phyloP scores from a whole-genome alignment of 2,329 filamentous ascomycete species.

The Botrytis sinoallii region DNA sequence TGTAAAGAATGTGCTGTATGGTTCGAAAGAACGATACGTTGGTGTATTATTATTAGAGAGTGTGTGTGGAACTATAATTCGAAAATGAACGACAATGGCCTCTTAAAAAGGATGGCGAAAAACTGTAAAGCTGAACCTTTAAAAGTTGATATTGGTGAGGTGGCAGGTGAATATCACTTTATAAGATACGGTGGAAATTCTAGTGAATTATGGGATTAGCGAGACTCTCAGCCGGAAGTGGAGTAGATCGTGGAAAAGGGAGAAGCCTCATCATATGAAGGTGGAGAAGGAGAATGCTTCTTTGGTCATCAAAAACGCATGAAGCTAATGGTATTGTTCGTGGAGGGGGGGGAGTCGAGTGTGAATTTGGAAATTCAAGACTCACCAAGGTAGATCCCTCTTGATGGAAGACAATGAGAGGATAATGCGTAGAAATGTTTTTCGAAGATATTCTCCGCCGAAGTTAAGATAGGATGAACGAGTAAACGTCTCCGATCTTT shows the following conservation, averaged over 20 bases:
- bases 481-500: constrained; percentile 40
- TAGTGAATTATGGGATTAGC: constrained; percentile 19
- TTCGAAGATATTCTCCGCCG: constrained; percentile 22
- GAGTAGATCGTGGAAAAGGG: constrained; percentile 2
- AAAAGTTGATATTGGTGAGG: constrained; percentile 24
- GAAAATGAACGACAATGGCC: constrained; percentile 37
- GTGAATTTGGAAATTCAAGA: not conserved
- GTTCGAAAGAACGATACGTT: constrained; percentile 30
- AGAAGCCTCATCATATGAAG: constrained; percentile 7
- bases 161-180: constrained; percentile 25
- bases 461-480: constrained; percentile 38
- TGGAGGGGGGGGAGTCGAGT: constrained; percentile 15
- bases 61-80: constrained; percentile 28
- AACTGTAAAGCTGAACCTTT: constrained; percentile 21
- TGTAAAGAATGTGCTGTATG: constrained; percentile 34
- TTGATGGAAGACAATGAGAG: constrained; percentile 19
- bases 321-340: constrained; percentile 21
- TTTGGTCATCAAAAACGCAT: not conserved
- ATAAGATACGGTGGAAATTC: constrained; percentile 13
- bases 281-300: constrained; percentile 25
- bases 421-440: not conserved
- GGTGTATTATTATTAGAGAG: constrained; percentile 37
- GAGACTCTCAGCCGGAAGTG: constrained; percentile 6
- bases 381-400: constrained; percentile 28
- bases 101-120: constrained; percentile 25